Percentiles rank a stretch among this genome's conserved stretches.
phyloP scores from a whole-genome alignment of 1,284 basidiomycete genomes.

The Volvariella surrecta region DNA sequence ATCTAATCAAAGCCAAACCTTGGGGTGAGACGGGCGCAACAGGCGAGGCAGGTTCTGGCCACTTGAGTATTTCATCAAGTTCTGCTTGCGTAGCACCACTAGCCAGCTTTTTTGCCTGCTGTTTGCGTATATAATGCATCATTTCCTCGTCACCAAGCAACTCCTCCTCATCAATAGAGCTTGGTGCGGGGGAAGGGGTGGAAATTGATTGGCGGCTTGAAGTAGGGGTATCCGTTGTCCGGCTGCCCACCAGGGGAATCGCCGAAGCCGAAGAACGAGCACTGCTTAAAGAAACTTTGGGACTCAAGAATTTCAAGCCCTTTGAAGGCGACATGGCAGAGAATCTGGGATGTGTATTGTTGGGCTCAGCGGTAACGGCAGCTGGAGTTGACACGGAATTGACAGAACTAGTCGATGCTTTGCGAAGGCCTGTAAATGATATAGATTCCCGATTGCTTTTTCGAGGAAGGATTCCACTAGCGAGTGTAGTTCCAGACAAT shows the following conservation, averaged over 20 bases:
- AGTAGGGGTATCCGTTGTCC: slow-evolving; percentile 53
- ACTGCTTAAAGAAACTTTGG: slow-evolving; percentile 59
- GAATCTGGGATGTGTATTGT: slow-evolving; percentile 50
- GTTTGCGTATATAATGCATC: slow-evolving; percentile 86
- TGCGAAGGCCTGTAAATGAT: slow-evolving; percentile 66
- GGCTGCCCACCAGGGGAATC: slow-evolving; percentile 41
- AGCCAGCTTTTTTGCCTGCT: slow-evolving; percentile 84
- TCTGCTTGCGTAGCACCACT: slow-evolving; percentile 80
- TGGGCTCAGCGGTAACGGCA: slow-evolving; percentile 23
- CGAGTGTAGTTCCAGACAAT: slow-evolving; percentile 39
- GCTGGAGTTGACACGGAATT: slow-evolving; percentile 51
- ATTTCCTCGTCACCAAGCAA: slow-evolving; percentile 92
- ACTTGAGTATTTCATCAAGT: slow-evolving; percentile 82
- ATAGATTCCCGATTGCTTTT: slow-evolving; percentile 69
- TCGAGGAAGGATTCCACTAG: slow-evolving; percentile 36
- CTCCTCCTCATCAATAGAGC: slow-evolving; percentile 84
- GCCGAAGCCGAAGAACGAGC: slow-evolving; percentile 26
- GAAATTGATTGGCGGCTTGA: slow-evolving; percentile 70
- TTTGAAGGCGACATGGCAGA: slow-evolving; percentile 77
- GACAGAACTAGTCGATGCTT: slow-evolving; percentile 72
- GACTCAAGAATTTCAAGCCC: slow-evolving; percentile 68
- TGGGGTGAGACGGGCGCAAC: slow-evolving; percentile 61
- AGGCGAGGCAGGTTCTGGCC: slow-evolving; percentile 85
- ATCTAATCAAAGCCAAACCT: slow-evolving; percentile 36
- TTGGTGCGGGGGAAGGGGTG: slow-evolving; percentile 73